Evolutionary conservation across 139 green algal species (phyloP).

Genomic region (Volvox africanus): DNA sequence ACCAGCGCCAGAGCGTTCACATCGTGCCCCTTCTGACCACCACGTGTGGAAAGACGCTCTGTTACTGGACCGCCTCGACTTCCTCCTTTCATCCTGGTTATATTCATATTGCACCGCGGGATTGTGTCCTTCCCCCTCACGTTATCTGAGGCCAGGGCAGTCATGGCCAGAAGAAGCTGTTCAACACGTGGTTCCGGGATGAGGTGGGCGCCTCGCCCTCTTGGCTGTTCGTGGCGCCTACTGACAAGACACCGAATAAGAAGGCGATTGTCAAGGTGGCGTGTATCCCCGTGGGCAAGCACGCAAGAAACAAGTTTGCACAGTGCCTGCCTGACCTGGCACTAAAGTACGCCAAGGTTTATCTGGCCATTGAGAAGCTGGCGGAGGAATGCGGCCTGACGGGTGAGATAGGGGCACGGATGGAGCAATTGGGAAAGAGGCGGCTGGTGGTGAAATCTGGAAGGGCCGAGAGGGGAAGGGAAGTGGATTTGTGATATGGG

Average conservation of each 20-base stretch:
- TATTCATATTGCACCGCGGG: too few relatives aligned
- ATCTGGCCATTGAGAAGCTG: conserved; percentile 57
- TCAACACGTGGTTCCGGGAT: conserved; percentile 51
- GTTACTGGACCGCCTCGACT: background rate
- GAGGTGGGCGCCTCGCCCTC: conserved; percentile 56
- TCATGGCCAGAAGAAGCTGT: conserved; percentile 48
- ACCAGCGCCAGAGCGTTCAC: too few relatives aligned
- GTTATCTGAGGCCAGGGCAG: conserved; percentile 30
- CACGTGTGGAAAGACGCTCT: too few relatives aligned
- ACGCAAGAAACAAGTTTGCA: conserved; percentile 11
- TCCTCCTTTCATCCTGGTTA: background rate
- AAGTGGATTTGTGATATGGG: background rate
- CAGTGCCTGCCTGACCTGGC: conserved; percentile 31
- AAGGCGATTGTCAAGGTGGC: conserved; percentile 63
- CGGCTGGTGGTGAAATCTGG: background rate
- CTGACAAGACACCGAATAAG: conserved; percentile 12
- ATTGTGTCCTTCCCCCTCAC: background rate
- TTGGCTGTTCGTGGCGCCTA: conserved; percentile 60
- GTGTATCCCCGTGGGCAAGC: conserved; percentile 57
- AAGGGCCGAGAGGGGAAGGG: background rate
- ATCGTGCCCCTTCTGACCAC: too few relatives aligned
- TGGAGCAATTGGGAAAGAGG: background rate
- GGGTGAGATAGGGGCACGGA: conserved; percentile 10
- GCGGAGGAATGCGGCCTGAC: conserved; percentile 54
- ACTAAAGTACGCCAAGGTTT: conserved; percentile 49